Base-by-base conservation (phyloP, 148 eudicot genomes). In the Nyssa sinensis region DNA sequence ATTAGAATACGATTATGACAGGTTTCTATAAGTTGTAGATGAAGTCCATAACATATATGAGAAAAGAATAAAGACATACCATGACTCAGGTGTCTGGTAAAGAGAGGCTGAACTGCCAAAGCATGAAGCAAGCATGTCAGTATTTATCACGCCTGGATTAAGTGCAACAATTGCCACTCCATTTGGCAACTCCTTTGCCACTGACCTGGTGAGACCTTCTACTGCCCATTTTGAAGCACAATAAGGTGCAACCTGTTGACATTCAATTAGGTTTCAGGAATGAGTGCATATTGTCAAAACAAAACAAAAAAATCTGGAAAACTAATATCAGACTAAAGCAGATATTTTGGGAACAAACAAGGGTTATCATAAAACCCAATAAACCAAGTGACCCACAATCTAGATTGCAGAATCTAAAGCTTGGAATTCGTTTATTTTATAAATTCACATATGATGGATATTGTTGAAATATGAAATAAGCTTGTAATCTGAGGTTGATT, bases 201-300 rank as follows among this genome's bases (percentile, higher is more conserved):
- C 96, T 71, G 98, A 69, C 82, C 88, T 90, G 33, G 85, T 84
- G 77, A 94, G 81, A 63, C 98, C 98, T 79, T 94, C 98, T 71
- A 92, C 81, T 49, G 98, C 98, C 98, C 98, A 94, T 85, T 94
- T 94, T 77, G 98, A 94, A 82, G 98, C 97, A 84, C 97, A 94
- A 79, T 94, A 94, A 33, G 98, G 98, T 34, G 98, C 94, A 72
- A 94, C 98, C 98, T 92, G 81, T 59, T 37, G 70, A 62, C 19
- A 25, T 27, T 47, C 25, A 66, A 69, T 67, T 37, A 74, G 67
- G 27, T 27, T 60, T n/a, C 44, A 79, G 53, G 27, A 58, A 25
- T 41, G 27, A 59, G 37, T 47, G 39, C 47, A 32, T 49, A 57
- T 25, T 51, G 25, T 19, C 28, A 14, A 67, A 75, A 21, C 29